Evolutionary conservation across 352 stramenopile genomes (phyloP), one percentile per base, ranked within the genome.

Genomic region (Phytophthora crassamura): DNA sequence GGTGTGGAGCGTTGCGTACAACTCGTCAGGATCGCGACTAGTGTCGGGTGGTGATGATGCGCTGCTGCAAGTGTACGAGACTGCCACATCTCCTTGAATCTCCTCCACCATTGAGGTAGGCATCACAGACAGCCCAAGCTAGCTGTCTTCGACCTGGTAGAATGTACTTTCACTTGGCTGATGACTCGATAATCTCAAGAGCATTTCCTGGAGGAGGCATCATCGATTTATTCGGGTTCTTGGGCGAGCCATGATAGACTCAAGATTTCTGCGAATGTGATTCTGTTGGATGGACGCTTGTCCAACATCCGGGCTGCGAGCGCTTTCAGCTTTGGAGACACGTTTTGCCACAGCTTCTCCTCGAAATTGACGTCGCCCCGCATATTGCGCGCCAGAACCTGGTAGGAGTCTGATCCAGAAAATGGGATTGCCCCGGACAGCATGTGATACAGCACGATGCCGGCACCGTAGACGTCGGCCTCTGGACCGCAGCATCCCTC

Each of bases 1-100:
- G 84, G 88, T 97, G 22, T 97, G 91, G 91, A 94, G 89, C 58
- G 89, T 97, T 30, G 87, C 90, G 36, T 97, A 97, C 80, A 96
- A 94, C 69, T 80, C 82, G 7, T 82, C 85, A 42, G 91, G 91
- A 42, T 87, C 75, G 33, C 82, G 90, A 42, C 69, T 97, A 22
- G 89, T 97, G 30, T 97, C 89, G 8, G 91, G 88, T 22, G 91
- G 91, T 50, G 91, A 97, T 59, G 91, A 97, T 62, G 89, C 89
- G 28, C 62, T 95, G 38, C 68, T 97, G 48, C 89, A 97, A 75
- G 68, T 97, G 22, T 97, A 97, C 71, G 91, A 97, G 74, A 91
- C 88, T 15, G 79, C 75, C 10, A 61, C 79, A n/a, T 72, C 59
- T 25, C 53, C 65, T 63, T 86, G 66, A 59, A 8, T 10, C 9